phyloP scores from a whole-genome alignment of 306 rosid genomes.

The Casuarina glauca region DNA sequence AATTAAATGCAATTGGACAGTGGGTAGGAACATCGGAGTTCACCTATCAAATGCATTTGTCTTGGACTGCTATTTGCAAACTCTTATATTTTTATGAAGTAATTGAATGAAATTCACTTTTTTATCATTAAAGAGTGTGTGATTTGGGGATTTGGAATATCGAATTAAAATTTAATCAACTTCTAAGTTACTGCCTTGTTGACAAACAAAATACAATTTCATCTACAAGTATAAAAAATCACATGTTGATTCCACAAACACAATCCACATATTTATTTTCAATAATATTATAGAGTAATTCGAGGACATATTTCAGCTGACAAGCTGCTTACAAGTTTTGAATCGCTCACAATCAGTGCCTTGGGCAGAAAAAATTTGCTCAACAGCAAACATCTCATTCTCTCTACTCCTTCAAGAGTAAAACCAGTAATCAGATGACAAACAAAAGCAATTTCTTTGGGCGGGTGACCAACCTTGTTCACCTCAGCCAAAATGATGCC shows the following conservation, averaged over 20 bases:
- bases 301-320: neutral
- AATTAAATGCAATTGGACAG: too few relatives aligned
- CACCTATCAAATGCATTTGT: too few relatives aligned
- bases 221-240: neutral
- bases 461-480: constrained; percentile 1
- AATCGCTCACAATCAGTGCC: neutral
- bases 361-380: neutral
- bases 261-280: constrained; percentile 1
- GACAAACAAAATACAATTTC: neutral
- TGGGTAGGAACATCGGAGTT: too few relatives aligned
- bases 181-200: too few relatives aligned
- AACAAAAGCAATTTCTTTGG: constrained; percentile 2
- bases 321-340: neutral
- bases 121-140: too few relatives aligned
- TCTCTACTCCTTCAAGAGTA: neutral
- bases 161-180: too few relatives aligned
- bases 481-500: constrained; percentile 9
- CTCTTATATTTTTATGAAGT: too few relatives aligned
- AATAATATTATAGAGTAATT: neutral
- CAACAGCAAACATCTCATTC: neutral
- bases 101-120: too few relatives aligned
- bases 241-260: neutral
- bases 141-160: too few relatives aligned
- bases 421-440: neutral
- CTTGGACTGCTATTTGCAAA: too few relatives aligned